Conservation (phyloP, 139 green algal species). For the Parachlorella kessleri region DNA sequence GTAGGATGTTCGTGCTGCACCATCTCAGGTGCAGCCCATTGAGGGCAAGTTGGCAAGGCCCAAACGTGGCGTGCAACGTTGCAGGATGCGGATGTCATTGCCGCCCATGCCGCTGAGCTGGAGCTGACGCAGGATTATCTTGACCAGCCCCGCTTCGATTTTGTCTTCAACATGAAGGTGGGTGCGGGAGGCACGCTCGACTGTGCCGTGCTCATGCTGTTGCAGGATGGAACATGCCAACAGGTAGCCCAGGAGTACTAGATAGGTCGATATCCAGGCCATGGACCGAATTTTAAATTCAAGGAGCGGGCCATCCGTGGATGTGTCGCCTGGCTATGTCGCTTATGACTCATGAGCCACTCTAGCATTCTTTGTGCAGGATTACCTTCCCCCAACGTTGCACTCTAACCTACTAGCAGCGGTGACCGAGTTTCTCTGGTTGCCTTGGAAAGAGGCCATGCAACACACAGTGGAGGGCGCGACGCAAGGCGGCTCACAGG, state of each 20-base stretch:
- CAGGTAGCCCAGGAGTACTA: background rate
- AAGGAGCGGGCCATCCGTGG: too few relatives aligned
- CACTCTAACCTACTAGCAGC: conserved; percentile 67
- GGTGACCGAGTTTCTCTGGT: conserved; percentile 87
- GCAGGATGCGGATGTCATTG: conserved; percentile 14
- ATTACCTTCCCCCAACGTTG: conserved; percentile 74
- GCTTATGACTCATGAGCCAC: too few relatives aligned
- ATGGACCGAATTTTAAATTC: background rate
- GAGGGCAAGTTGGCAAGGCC: background rate
- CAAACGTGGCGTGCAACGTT: background rate
- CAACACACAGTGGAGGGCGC: conserved; percentile 12
- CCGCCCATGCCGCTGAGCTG: conserved; percentile 6
- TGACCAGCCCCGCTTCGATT: conserved; percentile 34
- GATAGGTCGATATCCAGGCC: background rate
- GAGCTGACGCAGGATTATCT: conserved; percentile 26
- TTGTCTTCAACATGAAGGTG: conserved; percentile 28
- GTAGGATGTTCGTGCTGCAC: too few relatives aligned
- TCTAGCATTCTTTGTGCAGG: conserved; percentile 44
- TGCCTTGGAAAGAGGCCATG: conserved; percentile 77
- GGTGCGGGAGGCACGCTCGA: too few relatives aligned
- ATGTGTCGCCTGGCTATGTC: too few relatives aligned
- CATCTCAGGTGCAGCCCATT: too few relatives aligned
- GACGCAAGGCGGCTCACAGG: conserved; percentile 47
- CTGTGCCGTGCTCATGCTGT: too few relatives aligned
- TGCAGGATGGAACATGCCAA: background rate